phyloP scores from a whole-genome alignment of 1,139 yeast species.

The Candida pseudoviswanathii region DNA sequence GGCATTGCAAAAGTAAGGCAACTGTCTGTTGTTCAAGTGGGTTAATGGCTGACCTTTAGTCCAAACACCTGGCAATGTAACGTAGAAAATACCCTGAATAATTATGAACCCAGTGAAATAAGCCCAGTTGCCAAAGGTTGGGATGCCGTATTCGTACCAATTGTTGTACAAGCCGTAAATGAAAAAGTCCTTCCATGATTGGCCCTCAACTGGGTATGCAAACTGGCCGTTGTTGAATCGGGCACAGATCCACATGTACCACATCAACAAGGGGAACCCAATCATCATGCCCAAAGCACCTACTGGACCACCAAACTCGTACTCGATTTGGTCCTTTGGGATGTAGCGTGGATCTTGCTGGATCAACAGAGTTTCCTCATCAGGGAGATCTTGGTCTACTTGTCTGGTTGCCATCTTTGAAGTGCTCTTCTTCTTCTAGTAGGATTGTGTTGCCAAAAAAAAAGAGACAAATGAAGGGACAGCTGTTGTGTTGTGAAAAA shows the following conservation, averaged over 20 bases:
- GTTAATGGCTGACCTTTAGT: slow-evolving; percentile 90
- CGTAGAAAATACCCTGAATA: slow-evolving; percentile 75
- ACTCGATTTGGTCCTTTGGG: slow-evolving; percentile 52
- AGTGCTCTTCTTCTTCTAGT: too few species aligned
- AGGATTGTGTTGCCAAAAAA: too few species aligned
- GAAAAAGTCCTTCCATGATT: slow-evolving; percentile 59
- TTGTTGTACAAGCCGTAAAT: slow-evolving; percentile 42
- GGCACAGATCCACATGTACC: slow-evolving; percentile 94
- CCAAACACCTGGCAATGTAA: slow-evolving; percentile 92
- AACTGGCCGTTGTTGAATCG: slow-evolving; percentile 73
- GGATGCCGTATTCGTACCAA: slow-evolving; percentile 63
- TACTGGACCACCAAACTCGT: slow-evolving; percentile 93
- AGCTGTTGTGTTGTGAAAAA: too few species aligned
- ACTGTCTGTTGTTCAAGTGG: slow-evolving; percentile 75
- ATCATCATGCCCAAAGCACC: slow-evolving; percentile 93
- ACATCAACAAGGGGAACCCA: slow-evolving; percentile 92
- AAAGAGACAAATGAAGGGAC: too few species aligned
- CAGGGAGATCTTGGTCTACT: slow-evolving; percentile 1
- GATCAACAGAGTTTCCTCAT: slow-evolving; percentile 9
- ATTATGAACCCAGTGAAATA: slow-evolving; percentile 70
- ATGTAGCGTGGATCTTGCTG: slow-evolving; percentile 26
- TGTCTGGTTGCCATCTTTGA: neutral
- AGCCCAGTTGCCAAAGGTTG: slow-evolving; percentile 65
- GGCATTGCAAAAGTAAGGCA: slow-evolving; percentile 94
- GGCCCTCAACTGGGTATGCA: slow-evolving; percentile 66